Conservation (phyloP, 768 basidiomycete genomes). For the Suillus occidentalis region DNA sequence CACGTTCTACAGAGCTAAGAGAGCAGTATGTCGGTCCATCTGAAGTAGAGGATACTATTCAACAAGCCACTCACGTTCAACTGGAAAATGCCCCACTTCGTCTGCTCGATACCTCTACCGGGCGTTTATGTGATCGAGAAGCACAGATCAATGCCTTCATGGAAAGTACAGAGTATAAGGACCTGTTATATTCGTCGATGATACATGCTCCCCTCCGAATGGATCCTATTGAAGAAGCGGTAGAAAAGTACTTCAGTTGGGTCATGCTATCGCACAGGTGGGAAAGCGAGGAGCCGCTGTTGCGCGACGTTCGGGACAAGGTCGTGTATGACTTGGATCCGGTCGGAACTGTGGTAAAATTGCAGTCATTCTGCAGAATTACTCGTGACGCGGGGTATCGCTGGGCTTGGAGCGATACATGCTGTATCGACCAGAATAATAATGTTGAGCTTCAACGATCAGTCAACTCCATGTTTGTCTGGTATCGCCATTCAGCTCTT, state of each 20-base stretch:
- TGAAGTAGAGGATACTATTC: not conserved
- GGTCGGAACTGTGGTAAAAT: not conserved
- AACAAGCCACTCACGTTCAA: not conserved
- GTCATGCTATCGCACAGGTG: conserved; percentile 1
- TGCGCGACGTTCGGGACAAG: not conserved
- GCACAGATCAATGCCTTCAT: not conserved
- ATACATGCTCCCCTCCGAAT: not conserved
- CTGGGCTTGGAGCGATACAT: conserved; percentile 2
- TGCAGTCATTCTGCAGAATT: not conserved
- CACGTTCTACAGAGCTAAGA: not conserved
- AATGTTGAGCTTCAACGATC: not conserved
- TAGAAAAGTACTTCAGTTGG: not conserved
- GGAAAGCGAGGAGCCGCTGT: not conserved
- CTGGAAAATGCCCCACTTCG: not conserved
- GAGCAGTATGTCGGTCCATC: not conserved
- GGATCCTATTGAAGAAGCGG: not conserved
- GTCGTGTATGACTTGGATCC: not conserved
- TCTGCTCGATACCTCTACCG: not conserved
- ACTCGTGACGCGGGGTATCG: not conserved
- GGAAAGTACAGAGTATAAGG: not conserved
- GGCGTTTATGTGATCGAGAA: not conserved
- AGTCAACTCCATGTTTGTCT: conserved; percentile 14
- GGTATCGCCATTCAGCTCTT: conserved; percentile 14
- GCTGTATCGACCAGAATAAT: not conserved
- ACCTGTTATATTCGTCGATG: not conserved